Evolutionary conservation across 2,329 filamentous ascomycete genomes (phyloP), one percentile per base, ranked within the genome.

Genomic region (Pseudogymnoascus sp.): DNA sequence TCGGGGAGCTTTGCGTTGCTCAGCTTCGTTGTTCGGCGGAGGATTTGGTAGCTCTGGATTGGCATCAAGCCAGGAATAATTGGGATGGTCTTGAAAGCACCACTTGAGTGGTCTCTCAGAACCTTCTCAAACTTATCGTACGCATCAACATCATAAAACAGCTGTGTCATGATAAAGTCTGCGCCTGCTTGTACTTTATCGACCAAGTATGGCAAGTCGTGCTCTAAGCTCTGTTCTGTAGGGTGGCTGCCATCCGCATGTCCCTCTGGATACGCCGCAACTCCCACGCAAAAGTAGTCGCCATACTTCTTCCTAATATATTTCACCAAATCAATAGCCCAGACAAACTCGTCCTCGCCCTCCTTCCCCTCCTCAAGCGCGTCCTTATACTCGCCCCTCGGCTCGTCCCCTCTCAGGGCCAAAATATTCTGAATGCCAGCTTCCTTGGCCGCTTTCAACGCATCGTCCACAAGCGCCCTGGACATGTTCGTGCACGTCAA

Each of bases 401-500:
- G 95, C 43, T 93, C 93, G 73, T 99, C 95, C 13, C 95, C 95
- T 71, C 95, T 83, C 68, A 99, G 79, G 3, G 95, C 95, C 54
- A 99, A 81, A 63, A 99, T 96, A 73, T 99, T 99, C 69, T 93
- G 84, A 69, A 99, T 92, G 0, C 95, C 95, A 60, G 98, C 78
- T 8, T 84, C 90, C 77, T 96, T 96, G 60, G 93, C 93, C 73
- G 96, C 90, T 71, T 96, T 90, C 68, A 99, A 79, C 0, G 93
- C 90, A 74, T 93, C 88, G 72, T 99, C 95, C 65, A 99, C 87
- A 70, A 96, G 79, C 61, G 83, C 83, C 69, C 88, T 85, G 74
- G 89, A 95, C 93, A 98, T 98, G 76, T 99, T 98, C 63, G 95
- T 99, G 77, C 95, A 99, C 2, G 95, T 99, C 69, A 99, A 80